Percentiles rank a stretch among this genome's conserved stretches.
These are phyloP conservation scores for Emergomyces orientalis DNA, from an alignment of 2,329 filamentous ascomycete species.

Conservation along the genomic window DNA sequence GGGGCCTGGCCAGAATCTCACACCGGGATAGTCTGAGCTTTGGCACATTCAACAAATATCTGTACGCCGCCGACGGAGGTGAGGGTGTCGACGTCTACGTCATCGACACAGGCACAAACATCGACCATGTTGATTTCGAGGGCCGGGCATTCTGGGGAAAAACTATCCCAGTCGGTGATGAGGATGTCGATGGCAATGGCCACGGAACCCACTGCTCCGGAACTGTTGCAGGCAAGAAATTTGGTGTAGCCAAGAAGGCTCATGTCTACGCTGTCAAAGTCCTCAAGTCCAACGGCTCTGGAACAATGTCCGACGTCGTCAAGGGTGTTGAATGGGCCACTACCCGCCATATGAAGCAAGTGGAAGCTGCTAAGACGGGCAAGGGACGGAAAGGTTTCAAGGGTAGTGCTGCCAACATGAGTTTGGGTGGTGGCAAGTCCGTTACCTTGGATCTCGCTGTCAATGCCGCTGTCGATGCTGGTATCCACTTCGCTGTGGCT, in stretches of 20 bases:
- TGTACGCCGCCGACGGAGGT: constrained; percentile 79
- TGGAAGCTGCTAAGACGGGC: constrained; percentile 69
- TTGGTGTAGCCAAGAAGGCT: constrained; percentile 99
- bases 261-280: constrained; percentile 97
- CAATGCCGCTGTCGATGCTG: constrained; percentile 82
- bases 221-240: constrained; percentile 96
- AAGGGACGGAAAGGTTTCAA: constrained; percentile 94
- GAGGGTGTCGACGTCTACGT: constrained; percentile 98
- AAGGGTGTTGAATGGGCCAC: constrained; percentile 97
- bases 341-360: constrained; percentile 64
- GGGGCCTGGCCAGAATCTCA: constrained; percentile 96
- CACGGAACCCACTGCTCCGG: constrained; percentile 99
- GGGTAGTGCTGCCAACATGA: constrained; percentile 99
- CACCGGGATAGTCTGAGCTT: constrained; percentile 83
- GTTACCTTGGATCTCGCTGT: constrained; percentile 82
- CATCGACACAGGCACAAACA: constrained; percentile 95
- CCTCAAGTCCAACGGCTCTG: constrained; percentile 90
- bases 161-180: constrained; percentile 79
- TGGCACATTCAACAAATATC: constrained; percentile 95
- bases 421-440: constrained; percentile 94
- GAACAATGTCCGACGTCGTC: constrained; percentile 97
- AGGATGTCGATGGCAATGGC: constrained; percentile 88
- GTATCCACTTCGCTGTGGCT: constrained; percentile 95
- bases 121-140: constrained; percentile 91
- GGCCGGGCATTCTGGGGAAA: constrained; percentile 93